A percentile compares a stretch with the other conserved stretches of the same genome.
Evolutionary conservation across 352 stramenopile genomes (phyloP).

Genomic region (Globisporangium nunn): DNA sequence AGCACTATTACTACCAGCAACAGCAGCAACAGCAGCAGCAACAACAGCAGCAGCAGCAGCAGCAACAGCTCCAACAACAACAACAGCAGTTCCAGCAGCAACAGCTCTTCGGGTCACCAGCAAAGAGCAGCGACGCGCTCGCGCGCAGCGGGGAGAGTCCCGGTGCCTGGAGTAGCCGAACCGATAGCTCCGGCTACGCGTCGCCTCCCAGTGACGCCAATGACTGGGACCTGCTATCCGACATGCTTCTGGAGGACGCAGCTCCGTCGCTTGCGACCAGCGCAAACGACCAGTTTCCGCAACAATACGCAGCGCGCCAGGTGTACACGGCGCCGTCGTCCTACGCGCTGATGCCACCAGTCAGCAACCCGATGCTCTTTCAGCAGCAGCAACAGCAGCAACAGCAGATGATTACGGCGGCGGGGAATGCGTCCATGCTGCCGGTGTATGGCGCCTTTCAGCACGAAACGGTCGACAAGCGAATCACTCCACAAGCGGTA

Average conservation of each 20-base stretch:
- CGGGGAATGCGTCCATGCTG: neutral
- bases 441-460: neutral
- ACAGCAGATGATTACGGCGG: neutral
- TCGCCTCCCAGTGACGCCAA: slow-evolving; percentile 24
- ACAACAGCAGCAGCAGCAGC: too few species aligned
- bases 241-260: slow-evolving; percentile 49
- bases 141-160: slow-evolving; percentile 7
- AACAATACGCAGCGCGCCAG: neutral
- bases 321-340: neutral
- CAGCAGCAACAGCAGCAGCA: neutral
- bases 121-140: neutral
- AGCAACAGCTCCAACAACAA: neutral
- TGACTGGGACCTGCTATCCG: slow-evolving; percentile 54
- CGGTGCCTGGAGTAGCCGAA: slow-evolving; percentile 19
- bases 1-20: slow-evolving; percentile 2
- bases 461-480: too few species aligned
- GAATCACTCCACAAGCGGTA: neutral
- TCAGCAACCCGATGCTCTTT: slow-evolving; percentile 3
- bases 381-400: slow-evolving; percentile 5
- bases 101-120: neutral
- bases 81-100: slow-evolving; percentile 6
- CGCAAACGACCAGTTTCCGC: neutral
- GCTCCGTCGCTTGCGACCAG: slow-evolving; percentile 1
- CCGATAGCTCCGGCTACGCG: slow-evolving; percentile 25
- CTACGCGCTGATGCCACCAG: neutral